phyloP scores from a whole-genome alignment of 768 basidiomycete genomes.

The Serendipita sp. region DNA sequence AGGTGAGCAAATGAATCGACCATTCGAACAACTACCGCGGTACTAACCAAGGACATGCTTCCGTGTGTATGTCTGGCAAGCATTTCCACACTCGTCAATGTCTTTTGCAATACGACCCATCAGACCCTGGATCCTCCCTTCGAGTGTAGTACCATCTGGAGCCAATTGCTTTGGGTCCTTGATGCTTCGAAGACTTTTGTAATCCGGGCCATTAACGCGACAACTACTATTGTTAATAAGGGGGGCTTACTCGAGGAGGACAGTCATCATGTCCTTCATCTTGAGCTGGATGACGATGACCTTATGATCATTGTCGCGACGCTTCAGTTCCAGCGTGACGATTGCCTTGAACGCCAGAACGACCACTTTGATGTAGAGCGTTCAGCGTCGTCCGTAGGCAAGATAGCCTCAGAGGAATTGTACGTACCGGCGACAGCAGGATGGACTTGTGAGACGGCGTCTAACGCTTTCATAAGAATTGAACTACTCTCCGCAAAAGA shows the following conservation, averaged over 20 bases:
- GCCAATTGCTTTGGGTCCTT: conserved; percentile 16
- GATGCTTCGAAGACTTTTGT: conserved; percentile 20
- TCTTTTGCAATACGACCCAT: conserved; percentile 22
- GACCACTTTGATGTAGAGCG: conserved; percentile 21
- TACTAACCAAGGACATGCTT: conserved; percentile 25
- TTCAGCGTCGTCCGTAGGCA: no score
- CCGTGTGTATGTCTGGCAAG: conserved; percentile 31
- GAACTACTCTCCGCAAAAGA: conserved; percentile 14
- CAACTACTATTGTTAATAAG: background rate
- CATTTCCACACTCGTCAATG: conserved; percentile 28
- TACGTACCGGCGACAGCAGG: no score
- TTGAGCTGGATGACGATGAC: conserved; percentile 29
- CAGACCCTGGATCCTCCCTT: conserved; percentile 19
- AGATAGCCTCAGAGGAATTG: no score
- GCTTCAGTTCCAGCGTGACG: conserved; percentile 30
- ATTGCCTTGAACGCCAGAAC: conserved; percentile 37
- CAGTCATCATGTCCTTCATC: conserved; percentile 35
- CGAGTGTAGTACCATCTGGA: conserved; percentile 21
- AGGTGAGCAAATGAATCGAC: conserved; percentile 2
- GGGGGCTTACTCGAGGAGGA: conserved; percentile 27
- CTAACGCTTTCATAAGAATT: conserved; percentile 16
- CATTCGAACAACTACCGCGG: no score
- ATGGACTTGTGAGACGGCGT: conserved; percentile 17
- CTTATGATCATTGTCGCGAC: conserved; percentile 36
- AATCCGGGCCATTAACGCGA: no score